Conservation (phyloP, 2,329 filamentous ascomycete species). For the Exutisphaerella laricina region DNA sequence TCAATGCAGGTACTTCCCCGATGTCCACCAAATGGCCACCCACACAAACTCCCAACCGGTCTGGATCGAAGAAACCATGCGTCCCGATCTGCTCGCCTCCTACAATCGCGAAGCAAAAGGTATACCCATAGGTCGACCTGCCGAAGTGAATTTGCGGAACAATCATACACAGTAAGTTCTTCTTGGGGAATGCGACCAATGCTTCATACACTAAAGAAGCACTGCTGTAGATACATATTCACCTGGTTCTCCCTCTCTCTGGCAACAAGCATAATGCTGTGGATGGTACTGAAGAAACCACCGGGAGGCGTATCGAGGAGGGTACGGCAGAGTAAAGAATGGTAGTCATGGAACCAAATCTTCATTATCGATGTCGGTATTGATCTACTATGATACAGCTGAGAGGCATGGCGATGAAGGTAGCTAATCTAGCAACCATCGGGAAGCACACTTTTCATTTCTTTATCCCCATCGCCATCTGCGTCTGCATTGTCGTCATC, state of each 20-base stretch:
- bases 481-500: too few species aligned
- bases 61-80: slow-evolving; percentile 95
- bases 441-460: too few species aligned
- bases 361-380: too few species aligned
- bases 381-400: too few species aligned
- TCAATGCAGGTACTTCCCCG: slow-evolving; percentile 98
- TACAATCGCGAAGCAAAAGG: slow-evolving; percentile 73
- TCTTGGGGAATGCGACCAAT: not conserved
- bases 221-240: slow-evolving; percentile 69
- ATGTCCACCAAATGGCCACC: slow-evolving; percentile 84
- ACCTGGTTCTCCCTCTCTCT: slow-evolving; percentile 83
- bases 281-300: slow-evolving; percentile 88
- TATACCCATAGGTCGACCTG: slow-evolving; percentile 74
- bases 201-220: too few species aligned
- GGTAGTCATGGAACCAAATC: too few species aligned
- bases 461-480: too few species aligned
- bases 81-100: slow-evolving; percentile 69
- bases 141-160: slow-evolving; percentile 90
- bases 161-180: slow-evolving; percentile 70
- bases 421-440: too few species aligned
- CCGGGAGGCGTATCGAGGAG: slow-evolving; percentile 37
- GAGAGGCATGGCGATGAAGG: too few species aligned
- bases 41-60: slow-evolving; percentile 78
- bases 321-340: slow-evolving; percentile 21
- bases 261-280: slow-evolving; percentile 91